Percentiles rank a stretch among this genome's conserved stretches.
Evolutionary conservation across 805 yeast species (phyloP).

Genomic region (Vanderwaltozyma verrucispora): DNA sequence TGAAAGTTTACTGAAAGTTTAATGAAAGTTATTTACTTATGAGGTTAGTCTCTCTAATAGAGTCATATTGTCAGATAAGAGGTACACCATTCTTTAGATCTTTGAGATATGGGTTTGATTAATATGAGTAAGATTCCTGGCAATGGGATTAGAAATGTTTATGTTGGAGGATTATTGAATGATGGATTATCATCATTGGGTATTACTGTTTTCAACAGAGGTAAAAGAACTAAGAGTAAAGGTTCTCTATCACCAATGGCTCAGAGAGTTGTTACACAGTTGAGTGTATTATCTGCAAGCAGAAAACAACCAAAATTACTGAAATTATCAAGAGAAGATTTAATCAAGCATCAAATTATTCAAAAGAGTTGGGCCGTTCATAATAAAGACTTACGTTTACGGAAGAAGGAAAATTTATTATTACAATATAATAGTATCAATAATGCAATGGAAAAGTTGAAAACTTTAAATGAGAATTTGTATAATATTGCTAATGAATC

Average conservation of each 20-base stretch:
- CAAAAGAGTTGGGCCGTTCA: slow-evolving; percentile 70
- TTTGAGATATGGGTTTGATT: no score
- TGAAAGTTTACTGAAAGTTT: no score
- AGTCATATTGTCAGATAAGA: no score
- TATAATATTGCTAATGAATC: slow-evolving; percentile 51
- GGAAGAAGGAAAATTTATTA: slow-evolving; percentile 34
- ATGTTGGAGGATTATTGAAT: no score
- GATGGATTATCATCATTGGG: no score
- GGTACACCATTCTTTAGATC: no score
- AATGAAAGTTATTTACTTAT: no score
- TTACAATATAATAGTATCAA: slow-evolving; percentile 57
- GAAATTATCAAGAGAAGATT: slow-evolving; percentile 62
- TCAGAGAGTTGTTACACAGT: slow-evolving; percentile 39
- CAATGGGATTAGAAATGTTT: no score
- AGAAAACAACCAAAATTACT: slow-evolving; percentile 81
- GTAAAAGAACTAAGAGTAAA: slow-evolving; percentile 39
- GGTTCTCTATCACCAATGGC: slow-evolving; percentile 35
- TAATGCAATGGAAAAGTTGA: slow-evolving; percentile 65
- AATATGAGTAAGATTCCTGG: no score
- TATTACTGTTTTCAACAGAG: slow-evolving; percentile 31
- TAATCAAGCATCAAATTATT: slow-evolving; percentile 73
- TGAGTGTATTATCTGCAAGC: slow-evolving; percentile 77
- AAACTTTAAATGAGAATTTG: slow-evolving; percentile 40
- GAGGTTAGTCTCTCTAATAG: no score
- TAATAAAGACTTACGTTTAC: slow-evolving; percentile 41